These are phyloP conservation scores for Prunus kanzakura DNA, from an alignment of 306 rosid genomes.

Conservation along the genomic window DNA sequence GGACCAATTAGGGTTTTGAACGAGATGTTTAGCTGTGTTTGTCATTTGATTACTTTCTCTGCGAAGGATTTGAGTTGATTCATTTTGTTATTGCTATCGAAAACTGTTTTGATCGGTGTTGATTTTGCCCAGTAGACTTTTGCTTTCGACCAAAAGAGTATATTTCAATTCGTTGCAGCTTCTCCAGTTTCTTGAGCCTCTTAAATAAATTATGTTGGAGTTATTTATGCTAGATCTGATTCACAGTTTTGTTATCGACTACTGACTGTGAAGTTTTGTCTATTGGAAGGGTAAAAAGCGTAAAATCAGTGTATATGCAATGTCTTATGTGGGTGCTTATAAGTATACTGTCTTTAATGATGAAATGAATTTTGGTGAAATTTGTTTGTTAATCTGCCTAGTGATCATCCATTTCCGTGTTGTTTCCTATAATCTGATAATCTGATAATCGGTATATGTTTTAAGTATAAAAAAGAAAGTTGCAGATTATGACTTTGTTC, in stretches of 20 bases:
- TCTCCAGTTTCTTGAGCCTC: too few species aligned
- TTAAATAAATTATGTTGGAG: background rate
- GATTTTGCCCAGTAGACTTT: background rate
- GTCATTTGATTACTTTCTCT: background rate
- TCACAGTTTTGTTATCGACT: background rate
- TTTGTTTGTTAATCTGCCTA: background rate
- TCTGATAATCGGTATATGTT: background rate
- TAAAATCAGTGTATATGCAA: background rate
- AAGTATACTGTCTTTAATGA: background rate
- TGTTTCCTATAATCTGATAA: background rate
- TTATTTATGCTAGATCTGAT: background rate
- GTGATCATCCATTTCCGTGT: background rate
- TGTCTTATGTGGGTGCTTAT: too few species aligned
- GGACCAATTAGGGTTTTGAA: background rate
- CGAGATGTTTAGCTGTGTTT: background rate
- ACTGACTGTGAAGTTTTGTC: background rate
- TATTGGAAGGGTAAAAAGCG: background rate
- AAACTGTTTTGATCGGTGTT: background rate
- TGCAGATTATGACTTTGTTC: too few species aligned
- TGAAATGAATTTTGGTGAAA: background rate
- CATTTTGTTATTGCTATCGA: background rate
- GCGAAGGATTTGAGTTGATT: too few species aligned
- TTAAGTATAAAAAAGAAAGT: background rate
- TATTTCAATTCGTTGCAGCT: too few species aligned
- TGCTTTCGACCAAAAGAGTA: background rate